Evolutionary conservation across 768 basidiomycete genomes (phyloP).

Genomic region (Lactifluus hygrophoroides): DNA sequence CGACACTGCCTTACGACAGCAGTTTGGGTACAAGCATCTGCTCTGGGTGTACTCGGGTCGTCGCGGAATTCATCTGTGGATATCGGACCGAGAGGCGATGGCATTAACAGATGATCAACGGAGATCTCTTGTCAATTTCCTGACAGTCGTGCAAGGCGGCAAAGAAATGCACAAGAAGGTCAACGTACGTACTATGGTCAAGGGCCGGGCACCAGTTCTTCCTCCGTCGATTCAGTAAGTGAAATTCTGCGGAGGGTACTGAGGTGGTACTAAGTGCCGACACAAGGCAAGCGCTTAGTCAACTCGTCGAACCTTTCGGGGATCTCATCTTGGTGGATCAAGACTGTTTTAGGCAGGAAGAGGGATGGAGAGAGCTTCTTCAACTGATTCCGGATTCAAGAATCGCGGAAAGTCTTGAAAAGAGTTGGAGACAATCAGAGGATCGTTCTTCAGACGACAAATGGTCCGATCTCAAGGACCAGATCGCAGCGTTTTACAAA

Average conservation of each 20-base stretch:
- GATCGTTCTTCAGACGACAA: slow-evolving; percentile 53
- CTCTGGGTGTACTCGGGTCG: slow-evolving; percentile 99
- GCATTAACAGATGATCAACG: slow-evolving; percentile 88
- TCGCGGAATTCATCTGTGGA: slow-evolving; percentile 97
- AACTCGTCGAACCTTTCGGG: slow-evolving; percentile 49
- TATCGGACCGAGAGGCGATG: slow-evolving; percentile 84
- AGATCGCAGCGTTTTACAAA: slow-evolving; percentile 29
- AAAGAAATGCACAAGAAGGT: slow-evolving; percentile 79
- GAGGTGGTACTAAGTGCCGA: background rate
- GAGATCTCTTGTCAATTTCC: slow-evolving; percentile 74
- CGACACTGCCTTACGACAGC: slow-evolving; percentile 67
- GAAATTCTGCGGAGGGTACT: background rate
- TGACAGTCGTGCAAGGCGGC: slow-evolving; percentile 76
- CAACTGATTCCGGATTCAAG: slow-evolving; percentile 61
- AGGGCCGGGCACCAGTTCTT: slow-evolving; percentile 31
- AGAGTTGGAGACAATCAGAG: slow-evolving; percentile 50
- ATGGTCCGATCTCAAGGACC: slow-evolving; percentile 57
- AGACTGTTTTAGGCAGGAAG: slow-evolving; percentile 63
- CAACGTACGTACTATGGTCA: slow-evolving; percentile 47
- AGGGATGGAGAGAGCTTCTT: slow-evolving; percentile 69
- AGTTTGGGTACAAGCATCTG: slow-evolving; percentile 85
- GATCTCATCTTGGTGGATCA: slow-evolving; percentile 74
- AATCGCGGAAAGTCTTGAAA: slow-evolving; percentile 39
- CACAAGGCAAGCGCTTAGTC: slow-evolving; percentile 31
- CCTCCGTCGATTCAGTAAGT: slow-evolving; percentile 67